Evolutionary conservation across 306 rosid species (phyloP).

Genomic region (Mimosa pudica): DNA sequence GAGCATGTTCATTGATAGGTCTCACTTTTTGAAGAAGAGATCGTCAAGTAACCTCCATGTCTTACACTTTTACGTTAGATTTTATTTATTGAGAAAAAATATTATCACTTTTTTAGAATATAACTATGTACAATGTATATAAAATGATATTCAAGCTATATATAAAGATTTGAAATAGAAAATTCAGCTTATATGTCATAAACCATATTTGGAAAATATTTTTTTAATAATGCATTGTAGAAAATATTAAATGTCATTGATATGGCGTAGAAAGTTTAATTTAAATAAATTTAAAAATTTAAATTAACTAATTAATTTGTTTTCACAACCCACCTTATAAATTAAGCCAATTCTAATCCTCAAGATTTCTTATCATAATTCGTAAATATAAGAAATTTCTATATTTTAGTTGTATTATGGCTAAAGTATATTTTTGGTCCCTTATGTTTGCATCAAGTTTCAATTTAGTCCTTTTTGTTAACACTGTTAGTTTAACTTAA

Average conservation of each 20-base stretch:
- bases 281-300: neutral
- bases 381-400: neutral
- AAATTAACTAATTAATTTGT: neutral
- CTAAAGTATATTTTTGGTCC: too few relatives aligned
- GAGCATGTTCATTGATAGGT: neutral
- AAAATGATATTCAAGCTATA: neutral
- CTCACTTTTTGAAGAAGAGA: neutral
- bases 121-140: neutral
- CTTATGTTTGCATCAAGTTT: too few relatives aligned
- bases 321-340: too few relatives aligned
- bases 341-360: neutral
- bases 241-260: neutral
- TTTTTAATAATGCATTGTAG: too few relatives aligned
- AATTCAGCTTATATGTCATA: neutral
- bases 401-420: too few relatives aligned
- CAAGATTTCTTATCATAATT: neutral
- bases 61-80: too few relatives aligned
- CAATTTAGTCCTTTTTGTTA: too few relatives aligned
- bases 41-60: neutral
- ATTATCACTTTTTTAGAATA: neutral
- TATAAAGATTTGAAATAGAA: neutral
- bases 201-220: neutral
- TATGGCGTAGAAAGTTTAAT: neutral
- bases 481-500: too few relatives aligned
- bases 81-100: neutral